Percentiles rank a stretch among this genome's conserved stretches.
Evolutionary conservation across 495 filamentous ascomycete species (phyloP).

Genomic region (Annulohypoxylon bovei): DNA sequence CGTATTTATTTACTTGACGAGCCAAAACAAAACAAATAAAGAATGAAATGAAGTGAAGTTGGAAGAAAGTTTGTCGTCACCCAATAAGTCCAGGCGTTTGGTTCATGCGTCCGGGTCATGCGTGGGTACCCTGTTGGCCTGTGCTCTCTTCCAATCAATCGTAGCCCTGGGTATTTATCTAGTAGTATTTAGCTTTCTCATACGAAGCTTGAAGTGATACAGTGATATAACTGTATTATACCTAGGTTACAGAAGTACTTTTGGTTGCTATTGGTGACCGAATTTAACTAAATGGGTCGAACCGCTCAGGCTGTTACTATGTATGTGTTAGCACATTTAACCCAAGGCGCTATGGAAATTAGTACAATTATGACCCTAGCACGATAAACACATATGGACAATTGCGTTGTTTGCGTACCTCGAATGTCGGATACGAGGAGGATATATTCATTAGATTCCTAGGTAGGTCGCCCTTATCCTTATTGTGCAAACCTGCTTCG

Average conservation of each 20-base stretch:
- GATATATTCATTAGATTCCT: conserved; percentile 33
- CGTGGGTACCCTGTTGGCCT: not conserved
- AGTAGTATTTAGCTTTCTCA: not conserved
- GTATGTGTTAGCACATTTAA: not conserved
- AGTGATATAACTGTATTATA: not conserved
- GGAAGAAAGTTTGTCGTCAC: not conserved
- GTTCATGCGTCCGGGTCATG: not conserved
- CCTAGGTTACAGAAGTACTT: not conserved
- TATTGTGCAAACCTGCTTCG: conserved; percentile 15
- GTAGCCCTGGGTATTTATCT: no score
- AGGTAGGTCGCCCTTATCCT: not conserved
- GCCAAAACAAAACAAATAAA: not conserved
- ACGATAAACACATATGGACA: not conserved
- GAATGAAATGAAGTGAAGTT: not conserved
- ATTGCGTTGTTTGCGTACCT: conserved; percentile 10
- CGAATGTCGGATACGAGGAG: conserved; percentile 9
- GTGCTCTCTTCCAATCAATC: not conserved
- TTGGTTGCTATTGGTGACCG: not conserved
- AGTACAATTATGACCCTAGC: not conserved
- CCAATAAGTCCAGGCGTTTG: not conserved
- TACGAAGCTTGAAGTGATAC: not conserved
- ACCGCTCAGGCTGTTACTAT: not conserved
- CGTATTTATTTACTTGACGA: not conserved
- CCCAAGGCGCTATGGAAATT: not conserved
- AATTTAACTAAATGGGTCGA: not conserved